phyloP scores from a whole-genome alignment of 495 filamentous ascomycete genomes.

The Penicillium antarcticum region DNA sequence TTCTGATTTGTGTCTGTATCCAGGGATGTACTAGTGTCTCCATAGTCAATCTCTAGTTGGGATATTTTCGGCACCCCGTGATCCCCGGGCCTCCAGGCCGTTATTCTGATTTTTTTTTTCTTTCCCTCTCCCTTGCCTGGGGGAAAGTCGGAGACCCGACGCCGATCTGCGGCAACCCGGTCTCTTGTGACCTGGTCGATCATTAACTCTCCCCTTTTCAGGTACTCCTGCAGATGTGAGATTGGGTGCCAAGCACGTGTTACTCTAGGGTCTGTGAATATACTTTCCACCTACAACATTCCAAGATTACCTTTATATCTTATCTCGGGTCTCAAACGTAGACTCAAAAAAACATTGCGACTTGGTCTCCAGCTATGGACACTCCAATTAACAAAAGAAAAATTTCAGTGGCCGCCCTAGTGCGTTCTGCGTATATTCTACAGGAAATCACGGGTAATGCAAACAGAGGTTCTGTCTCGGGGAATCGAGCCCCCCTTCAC shows the following conservation, averaged over 20 bases:
- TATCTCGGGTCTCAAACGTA: too few species aligned
- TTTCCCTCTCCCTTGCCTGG: not conserved
- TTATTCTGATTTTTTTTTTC: not conserved
- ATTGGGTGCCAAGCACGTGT: not conserved
- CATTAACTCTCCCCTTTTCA: not conserved
- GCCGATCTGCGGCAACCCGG: slow-evolving; percentile 8
- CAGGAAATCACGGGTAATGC: slow-evolving; percentile 35
- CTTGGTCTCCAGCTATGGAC: slow-evolving; percentile 1
- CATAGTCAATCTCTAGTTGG: not conserved
- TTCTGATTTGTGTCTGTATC: too few species aligned
- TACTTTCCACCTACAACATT: too few species aligned
- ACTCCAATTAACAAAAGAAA: slow-evolving; percentile 21
- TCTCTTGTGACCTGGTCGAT: slow-evolving; percentile 1
- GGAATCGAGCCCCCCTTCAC: slow-evolving; percentile 7
- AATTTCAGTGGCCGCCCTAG: slow-evolving; percentile 23
- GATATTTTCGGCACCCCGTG: slow-evolving; percentile 7
- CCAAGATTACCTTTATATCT: too few species aligned
- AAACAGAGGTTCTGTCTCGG: slow-evolving; percentile 23
- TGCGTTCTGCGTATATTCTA: slow-evolving; percentile 34
- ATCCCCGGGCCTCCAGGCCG: not conserved
- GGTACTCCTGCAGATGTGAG: not conserved
- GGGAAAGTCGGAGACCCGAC: not conserved
- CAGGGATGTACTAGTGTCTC: not conserved
- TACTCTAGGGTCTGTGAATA: not conserved
- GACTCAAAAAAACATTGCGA: not conserved